phyloP scores from a whole-genome alignment of 805 yeast genomes.

The Metschnikowia vanudenii region DNA sequence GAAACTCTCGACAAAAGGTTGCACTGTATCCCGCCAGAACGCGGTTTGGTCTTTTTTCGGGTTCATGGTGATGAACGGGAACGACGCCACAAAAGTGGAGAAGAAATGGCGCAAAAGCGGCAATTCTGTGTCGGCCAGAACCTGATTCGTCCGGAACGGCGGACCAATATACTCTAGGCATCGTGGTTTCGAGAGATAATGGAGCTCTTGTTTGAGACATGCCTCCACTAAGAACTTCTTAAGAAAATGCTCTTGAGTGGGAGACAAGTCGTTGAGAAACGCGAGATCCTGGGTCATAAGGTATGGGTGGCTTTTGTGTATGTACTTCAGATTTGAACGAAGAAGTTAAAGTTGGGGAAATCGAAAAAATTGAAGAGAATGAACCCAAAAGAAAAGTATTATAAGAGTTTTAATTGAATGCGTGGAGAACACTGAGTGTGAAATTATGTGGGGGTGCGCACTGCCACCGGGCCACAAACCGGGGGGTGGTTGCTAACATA shows the following conservation, averaged over 20 bases:
- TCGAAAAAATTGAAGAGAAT: too few relatives aligned
- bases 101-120: slow-evolving; percentile 73
- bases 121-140: slow-evolving; percentile 36
- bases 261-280: slow-evolving; percentile 34
- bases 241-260: slow-evolving; percentile 81
- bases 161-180: slow-evolving; percentile 71
- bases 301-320: too few relatives aligned
- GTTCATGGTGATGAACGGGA: slow-evolving; percentile 68
- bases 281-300: slow-evolving; percentile 5
- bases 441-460: too few relatives aligned
- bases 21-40: slow-evolving; percentile 80
- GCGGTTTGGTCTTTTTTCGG: slow-evolving; percentile 43
- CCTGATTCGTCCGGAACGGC: slow-evolving; percentile 54
- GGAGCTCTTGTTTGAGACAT: slow-evolving; percentile 63
- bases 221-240: slow-evolving; percentile 74
- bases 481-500: too few relatives aligned
- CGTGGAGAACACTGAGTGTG: too few relatives aligned
- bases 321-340: too few relatives aligned
- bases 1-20: slow-evolving; percentile 78
- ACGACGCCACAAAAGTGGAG: slow-evolving; percentile 56
- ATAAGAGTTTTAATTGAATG: too few relatives aligned
- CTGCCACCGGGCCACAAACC: too few relatives aligned
- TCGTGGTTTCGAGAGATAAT: slow-evolving; percentile 52
- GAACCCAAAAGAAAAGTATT: too few relatives aligned
- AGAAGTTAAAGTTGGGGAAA: too few relatives aligned